Evolutionary conservation across 2,329 filamentous ascomycete species (phyloP), one percentile per base, ranked within the genome.

Genomic region (Chaetothyriales sp.): DNA sequence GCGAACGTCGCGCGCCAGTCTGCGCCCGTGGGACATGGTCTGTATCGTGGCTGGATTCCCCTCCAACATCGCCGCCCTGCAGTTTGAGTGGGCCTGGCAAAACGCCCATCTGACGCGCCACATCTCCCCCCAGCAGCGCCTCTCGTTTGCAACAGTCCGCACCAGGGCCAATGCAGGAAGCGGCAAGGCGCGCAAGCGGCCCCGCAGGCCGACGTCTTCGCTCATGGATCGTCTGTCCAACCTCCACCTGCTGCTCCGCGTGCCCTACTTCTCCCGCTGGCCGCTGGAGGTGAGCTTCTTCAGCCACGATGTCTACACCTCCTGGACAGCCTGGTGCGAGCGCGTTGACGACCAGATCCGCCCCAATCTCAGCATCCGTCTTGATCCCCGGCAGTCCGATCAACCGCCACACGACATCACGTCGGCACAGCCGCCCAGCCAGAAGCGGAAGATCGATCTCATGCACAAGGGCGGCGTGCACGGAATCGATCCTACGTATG

Each of bases 81-180:
- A 97, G 64, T 97, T 98, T 64, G 90, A 97, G 74, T 95, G 90
- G 90, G 89, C 90, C 43, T 84, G 94, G 75, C 86, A 86, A 58
- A 89, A 97, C 64, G 80, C 89, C 1, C 85, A 92, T 64, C 66
- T 83, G 33, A 89, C 89, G 4, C 73, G 84, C 33, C 89, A 94
- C 64, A 88, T 95, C 52, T 77, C 84, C 10, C 68, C 75, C 10
- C 73, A 77, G 29, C 75, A 80, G 43, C 54, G 60, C 45, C 51
- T 62, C 15, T 58, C 56, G 2, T 58, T 60, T 47, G 54, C 60
- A 15, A 57, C 54, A 7, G 53, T 50, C 5, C 60, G 58, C 48
- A 58, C 56, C 18, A 40, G 15, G 33, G 15, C 10, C 4, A 44
- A 50, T n/a, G 47, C 51, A 3, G 58, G 66, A 22, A 68, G 67